Evolutionary conservation across 495 filamentous ascomycete genomes (phyloP), one percentile per base, ranked within the genome.

Genomic region (Lasiosphaeria ovina): DNA sequence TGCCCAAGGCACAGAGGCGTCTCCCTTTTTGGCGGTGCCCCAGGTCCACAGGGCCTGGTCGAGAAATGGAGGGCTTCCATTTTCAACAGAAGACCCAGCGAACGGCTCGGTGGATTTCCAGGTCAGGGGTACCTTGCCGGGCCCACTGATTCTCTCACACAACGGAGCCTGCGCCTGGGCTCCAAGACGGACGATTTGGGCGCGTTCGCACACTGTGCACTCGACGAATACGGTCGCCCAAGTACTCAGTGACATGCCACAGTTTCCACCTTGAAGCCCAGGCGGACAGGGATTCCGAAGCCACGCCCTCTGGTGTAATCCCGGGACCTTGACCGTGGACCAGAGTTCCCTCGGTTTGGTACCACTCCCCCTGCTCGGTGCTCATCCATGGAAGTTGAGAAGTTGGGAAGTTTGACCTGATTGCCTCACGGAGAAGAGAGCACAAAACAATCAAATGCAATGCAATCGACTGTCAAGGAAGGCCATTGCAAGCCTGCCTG

Each of bases 31-130:
- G 54, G 53, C 51, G 51, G 48, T 35, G 54, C 36, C 58, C 59
- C 49, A 61, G 56, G 40, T 55, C 31, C 35, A 48, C 53, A 59
- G 35, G 34, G 48, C 48, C 58, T 24, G 24, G 1, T 24, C 24
- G 24, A 24, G 24, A 24, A 24, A 24, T 59, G 57, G 62, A 61
- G 52, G 38, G 42, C 55, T 62, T 61, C 61, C 68, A 64, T 65
- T 69, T 68, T n/a, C 44, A 47, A 47, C 11, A 1, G 62, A 61
- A 55, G 51, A 55, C 62, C 63, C 62, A 59, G 59, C 59, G 50
- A 60, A 63, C 44, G 58, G 58, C 65, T 68, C 69, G 63, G 66
- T 62, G 69, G 59, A 64, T 64, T 61, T 61, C 60, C 35, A 54
- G 42, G 60, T 36, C 67, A 62, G 61, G 69, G 63, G 55, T 56